phyloP scores from a whole-genome alignment of 352 stramenopile genomes.

The Phytophthora sp. region DNA sequence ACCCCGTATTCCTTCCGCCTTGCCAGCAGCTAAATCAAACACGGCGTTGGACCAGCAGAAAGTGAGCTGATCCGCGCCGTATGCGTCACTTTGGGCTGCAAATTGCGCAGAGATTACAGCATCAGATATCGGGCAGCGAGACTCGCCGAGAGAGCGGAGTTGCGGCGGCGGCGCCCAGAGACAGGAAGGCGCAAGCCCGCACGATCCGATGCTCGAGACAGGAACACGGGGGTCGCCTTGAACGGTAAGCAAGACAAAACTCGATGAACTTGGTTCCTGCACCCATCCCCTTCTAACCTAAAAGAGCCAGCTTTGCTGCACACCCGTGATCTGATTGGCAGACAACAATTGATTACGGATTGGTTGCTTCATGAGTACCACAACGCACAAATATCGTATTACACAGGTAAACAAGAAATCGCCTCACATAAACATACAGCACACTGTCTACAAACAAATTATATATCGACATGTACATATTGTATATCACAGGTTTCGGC shows the following conservation, averaged over 20 bases:
- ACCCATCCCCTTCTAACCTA: conserved; percentile 10
- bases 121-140: conserved; percentile 11
- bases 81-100: neutral
- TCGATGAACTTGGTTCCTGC: neutral
- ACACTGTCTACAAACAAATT: no score
- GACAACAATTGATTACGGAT: conserved; percentile 22
- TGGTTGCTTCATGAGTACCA: no score
- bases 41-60: conserved; percentile 16
- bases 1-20: conserved; percentile 10
- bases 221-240: neutral
- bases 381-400: no score
- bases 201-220: conserved; percentile 4
- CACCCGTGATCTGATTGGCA: conserved; percentile 8
- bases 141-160: neutral
- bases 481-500: neutral
- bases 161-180: neutral
- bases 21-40: no score
- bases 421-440: neutral
- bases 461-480: neutral
- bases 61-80: conserved; percentile 1
- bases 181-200: conserved; percentile 8
- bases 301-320: conserved; percentile 15
- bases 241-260: no score
- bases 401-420: conserved; percentile 5
- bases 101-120: conserved; percentile 21